phyloP scores from a whole-genome alignment of 306 rosid genomes.

The Hylodesmum podocarpum region DNA sequence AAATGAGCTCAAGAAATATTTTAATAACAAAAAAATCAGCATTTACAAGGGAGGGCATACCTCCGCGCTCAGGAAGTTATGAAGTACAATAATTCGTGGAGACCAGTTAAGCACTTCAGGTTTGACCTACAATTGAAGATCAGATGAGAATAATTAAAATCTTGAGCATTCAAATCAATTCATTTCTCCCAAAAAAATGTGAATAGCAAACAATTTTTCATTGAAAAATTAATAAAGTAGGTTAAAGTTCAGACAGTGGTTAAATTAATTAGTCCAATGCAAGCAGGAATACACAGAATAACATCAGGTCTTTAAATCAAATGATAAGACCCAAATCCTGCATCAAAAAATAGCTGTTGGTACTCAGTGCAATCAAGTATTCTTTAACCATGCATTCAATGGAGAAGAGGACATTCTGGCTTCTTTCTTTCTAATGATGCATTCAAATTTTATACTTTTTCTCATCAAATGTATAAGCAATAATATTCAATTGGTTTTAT shows the following conservation, averaged over 20 bases:
- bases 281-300: background rate
- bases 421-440: background rate
- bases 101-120: conserved; percentile 96
- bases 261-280: conserved; percentile 1
- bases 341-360: background rate
- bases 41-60: conserved; percentile 41
- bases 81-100: conserved; percentile 84
- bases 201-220: conserved; percentile 1
- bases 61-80: conserved; percentile 85
- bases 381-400: background rate
- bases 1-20: background rate
- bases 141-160: conserved; percentile 15
- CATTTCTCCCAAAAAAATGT: conserved; percentile 5
- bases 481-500: background rate
- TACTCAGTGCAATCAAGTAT: background rate
- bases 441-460: background rate
- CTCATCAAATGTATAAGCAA: background rate
- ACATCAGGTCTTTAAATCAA: conserved; percentile 1
- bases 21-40: conserved; percentile 18
- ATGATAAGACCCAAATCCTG: background rate
- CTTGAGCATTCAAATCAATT: conserved; percentile 12
- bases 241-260: conserved; percentile 4
- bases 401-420: background rate
- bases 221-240: conserved; percentile 3
- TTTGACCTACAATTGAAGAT: conserved; percentile 56